A percentile compares a stretch with the other conserved stretches of the same genome.
Evolutionary conservation across 2,329 filamentous ascomycete genomes (phyloP).

Genomic region (Ophiocordyceps polyrhachis-furcata): DNA sequence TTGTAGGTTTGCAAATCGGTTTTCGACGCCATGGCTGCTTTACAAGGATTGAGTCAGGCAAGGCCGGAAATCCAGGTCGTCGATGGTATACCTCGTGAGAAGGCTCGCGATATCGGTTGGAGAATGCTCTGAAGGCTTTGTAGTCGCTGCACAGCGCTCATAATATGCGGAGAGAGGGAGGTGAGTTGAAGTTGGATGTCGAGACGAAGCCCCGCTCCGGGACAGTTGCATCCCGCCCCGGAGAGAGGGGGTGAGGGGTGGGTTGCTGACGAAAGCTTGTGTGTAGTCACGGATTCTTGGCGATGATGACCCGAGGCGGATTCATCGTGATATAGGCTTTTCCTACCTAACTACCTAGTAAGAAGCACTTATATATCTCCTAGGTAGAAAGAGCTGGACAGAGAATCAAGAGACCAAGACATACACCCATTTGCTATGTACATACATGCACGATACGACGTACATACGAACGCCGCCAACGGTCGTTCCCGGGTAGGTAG

Average conservation of each 20-base stretch:
- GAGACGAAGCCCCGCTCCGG: neutral
- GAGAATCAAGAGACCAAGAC: no score
- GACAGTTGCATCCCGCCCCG: neutral
- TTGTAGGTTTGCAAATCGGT: slow-evolving; percentile 67
- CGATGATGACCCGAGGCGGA: no score
- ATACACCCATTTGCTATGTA: no score
- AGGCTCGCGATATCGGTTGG: neutral
- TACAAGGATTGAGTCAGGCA: neutral
- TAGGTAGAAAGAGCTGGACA: no score
- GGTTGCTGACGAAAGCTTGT: neutral
- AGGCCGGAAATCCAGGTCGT: neutral
- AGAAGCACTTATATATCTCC: no score
- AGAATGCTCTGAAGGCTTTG: neutral
- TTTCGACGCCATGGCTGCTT: slow-evolving; percentile 38
- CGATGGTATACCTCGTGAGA: neutral
- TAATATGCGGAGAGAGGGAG: neutral
- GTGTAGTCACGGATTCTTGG: neutral
- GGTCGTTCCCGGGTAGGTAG: neutral
- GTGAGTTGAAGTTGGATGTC: neutral
- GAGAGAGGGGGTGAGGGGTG: neutral
- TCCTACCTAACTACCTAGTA: no score
- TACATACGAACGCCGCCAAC: neutral
- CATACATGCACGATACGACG: no score
- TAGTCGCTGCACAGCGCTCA: neutral
- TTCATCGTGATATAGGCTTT: no score